Evolutionary conservation across 2,329 filamentous ascomycete species (phyloP).

Genomic region (Xylaria arbuscula): DNA sequence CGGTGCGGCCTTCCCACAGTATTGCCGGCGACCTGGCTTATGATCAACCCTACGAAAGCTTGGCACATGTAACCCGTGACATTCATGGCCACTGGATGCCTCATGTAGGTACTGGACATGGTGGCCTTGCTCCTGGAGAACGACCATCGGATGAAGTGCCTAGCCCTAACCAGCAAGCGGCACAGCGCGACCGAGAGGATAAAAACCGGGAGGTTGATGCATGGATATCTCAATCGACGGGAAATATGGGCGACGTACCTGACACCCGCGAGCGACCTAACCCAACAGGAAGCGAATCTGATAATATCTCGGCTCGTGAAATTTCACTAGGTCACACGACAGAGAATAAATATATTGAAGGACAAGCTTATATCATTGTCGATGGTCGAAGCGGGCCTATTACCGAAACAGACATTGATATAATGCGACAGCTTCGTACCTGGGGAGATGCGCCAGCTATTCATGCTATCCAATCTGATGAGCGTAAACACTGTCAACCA

Average conservation of each 20-base stretch:
- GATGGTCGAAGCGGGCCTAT: slow-evolving; percentile 54
- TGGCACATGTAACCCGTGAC: slow-evolving; percentile 52
- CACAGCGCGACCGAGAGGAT: slow-evolving; percentile 56
- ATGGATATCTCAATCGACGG: slow-evolving; percentile 58
- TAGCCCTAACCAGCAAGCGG: slow-evolving; percentile 63
- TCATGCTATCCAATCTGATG: slow-evolving; percentile 55
- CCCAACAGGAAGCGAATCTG: slow-evolving; percentile 44
- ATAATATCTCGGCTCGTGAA: slow-evolving; percentile 54
- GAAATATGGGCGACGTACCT: slow-evolving; percentile 30
- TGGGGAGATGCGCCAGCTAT: slow-evolving; percentile 63
- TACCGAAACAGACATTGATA: slow-evolving; percentile 59
- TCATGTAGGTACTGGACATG: slow-evolving; percentile 54
- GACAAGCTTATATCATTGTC: slow-evolving; percentile 61
- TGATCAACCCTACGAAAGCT: slow-evolving; percentile 39
- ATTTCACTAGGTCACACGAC: slow-evolving; percentile 61
- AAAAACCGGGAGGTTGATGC: slow-evolving; percentile 62
- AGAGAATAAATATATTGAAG: slow-evolving; percentile 61
- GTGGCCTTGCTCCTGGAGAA: slow-evolving; percentile 60
- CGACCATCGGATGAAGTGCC: slow-evolving; percentile 58
- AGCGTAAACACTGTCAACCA: slow-evolving; percentile 55
- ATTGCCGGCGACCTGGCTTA: slow-evolving; percentile 54
- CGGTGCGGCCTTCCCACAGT: slow-evolving; percentile 51
- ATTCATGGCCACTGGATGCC: slow-evolving; percentile 57
- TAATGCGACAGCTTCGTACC: slow-evolving; percentile 60
- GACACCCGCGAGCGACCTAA: slow-evolving; percentile 27